Evolutionary conservation across 176 grass and related monocot species (phyloP).

Genomic region (Puya raimondii): DNA sequence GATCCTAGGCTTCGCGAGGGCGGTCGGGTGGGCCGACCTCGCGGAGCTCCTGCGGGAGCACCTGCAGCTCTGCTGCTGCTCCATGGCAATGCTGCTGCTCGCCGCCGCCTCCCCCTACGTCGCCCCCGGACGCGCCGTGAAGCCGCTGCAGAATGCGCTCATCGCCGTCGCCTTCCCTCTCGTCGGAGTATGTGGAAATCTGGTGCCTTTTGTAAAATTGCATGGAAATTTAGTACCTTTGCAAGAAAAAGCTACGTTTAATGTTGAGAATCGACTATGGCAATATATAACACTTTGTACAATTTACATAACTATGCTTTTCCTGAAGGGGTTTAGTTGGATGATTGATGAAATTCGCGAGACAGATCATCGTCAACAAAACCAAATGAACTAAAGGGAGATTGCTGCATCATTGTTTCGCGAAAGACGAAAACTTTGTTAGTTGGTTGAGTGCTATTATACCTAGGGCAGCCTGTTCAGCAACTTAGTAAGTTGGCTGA

Average conservation of each 20-base stretch:
- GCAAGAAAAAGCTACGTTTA: background rate
- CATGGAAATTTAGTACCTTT: background rate
- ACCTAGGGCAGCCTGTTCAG: no score
- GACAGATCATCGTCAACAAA: no score
- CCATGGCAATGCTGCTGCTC: conserved; percentile 71
- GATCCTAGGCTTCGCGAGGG: conserved; percentile 57
- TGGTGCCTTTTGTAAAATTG: conserved; percentile 4
- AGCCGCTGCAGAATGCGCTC: conserved; percentile 42
- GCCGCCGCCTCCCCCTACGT: conserved; percentile 56
- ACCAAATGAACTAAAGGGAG: no score
- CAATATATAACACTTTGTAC: no score
- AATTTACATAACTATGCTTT: no score
- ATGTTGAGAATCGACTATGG: background rate
- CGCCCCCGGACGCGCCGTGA: conserved; percentile 16
- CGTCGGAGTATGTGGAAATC: conserved; percentile 43
- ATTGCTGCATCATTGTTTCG: no score
- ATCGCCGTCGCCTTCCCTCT: conserved; percentile 86
- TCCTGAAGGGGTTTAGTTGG: no score
- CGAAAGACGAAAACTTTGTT: no score
- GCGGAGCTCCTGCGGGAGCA: conserved; percentile 75
- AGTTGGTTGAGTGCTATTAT: no score
- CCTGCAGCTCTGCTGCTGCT: conserved; percentile 73
- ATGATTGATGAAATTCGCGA: no score
- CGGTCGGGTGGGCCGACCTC: conserved; percentile 65
- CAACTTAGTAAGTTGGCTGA: no score